Evolutionary conservation across 306 rosid genomes (phyloP), one percentile per base, ranked within the genome.

Genomic region (Psophocarpus tetragonolobus): DNA sequence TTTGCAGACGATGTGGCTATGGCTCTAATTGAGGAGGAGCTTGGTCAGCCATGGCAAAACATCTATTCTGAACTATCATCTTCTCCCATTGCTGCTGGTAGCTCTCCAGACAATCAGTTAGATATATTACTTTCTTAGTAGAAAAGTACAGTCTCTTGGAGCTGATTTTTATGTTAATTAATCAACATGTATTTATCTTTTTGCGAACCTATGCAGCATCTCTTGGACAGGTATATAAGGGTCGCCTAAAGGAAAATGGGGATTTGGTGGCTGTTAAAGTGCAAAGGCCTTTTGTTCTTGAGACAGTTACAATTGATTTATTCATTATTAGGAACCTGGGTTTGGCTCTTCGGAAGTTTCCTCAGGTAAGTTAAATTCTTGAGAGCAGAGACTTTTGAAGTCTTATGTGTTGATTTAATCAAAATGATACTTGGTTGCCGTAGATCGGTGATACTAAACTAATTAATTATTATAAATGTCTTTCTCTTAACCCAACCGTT

Each of bases 11-110:
- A 95, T 85, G 74, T 95, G 36, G 98, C 98, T 81, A 95, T 95
- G 98, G 96, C 97, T 86, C 83, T 95, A 74, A 82, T 95, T 74
- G 89, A 95, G 71, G 98, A 95, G 87, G 98, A 95, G 82, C 97
- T 95, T 82, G 98, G 97, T 86, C 97, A 88, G 83, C 98, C 97
- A 18, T 95, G 98, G 98, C 91, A 88, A 45, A 87, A 92, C 57
- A 42, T 95, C 9, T 95, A 92, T 80, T 92, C 97, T 56, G 98
- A 95, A 77, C 91, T 95, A 63, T 88, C 98, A 51, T 38, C 98
- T 78, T 95, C 98, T 61, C 98, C 98, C 30, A 95, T 95, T 80
- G 97, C 98, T 48, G 98, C 98, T 48, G 98, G 98, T 95, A 91
- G 81, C 80, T 77, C 81, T 74, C 83, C 35, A 56, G 63, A 76